Evolutionary conservation across 2,329 filamentous ascomycete species (phyloP).

Genomic region (Colletotrichum chlorophyti): DNA sequence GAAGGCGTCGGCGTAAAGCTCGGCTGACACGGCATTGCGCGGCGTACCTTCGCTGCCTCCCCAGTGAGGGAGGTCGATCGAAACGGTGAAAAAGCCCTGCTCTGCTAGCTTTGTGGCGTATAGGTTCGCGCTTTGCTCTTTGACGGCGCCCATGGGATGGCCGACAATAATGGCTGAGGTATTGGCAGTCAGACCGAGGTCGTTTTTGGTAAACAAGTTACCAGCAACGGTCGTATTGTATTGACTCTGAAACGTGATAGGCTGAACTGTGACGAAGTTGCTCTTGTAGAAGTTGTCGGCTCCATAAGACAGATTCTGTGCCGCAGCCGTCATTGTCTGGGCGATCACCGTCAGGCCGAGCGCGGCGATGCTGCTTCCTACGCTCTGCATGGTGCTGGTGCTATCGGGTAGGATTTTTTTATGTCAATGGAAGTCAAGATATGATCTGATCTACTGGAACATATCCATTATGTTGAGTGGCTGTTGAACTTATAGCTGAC

Average conservation of each 20-base stretch:
- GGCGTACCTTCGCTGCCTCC: conserved; percentile 35
- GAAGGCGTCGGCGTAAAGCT: conserved; percentile 37
- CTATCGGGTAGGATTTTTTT: no score
- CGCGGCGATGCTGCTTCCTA: not conserved
- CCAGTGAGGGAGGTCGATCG: conserved; percentile 35
- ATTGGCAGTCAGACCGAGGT: not conserved
- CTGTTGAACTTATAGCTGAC: not conserved
- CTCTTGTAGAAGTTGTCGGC: conserved; percentile 24
- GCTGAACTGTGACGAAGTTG: conserved; percentile 1
- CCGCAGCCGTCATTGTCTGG: not conserved
- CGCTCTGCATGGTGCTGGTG: not conserved
- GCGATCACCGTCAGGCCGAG: not conserved
- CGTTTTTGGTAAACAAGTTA: conserved; percentile 9
- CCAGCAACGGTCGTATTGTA: not conserved
- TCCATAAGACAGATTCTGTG: conserved; percentile 17
- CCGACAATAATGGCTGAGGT: conserved; percentile 34
- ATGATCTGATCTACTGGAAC: not conserved
- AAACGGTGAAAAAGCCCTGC: conserved; percentile 35
- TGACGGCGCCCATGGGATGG: conserved; percentile 38
- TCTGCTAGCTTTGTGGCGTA: conserved; percentile 36
- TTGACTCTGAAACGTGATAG: conserved; percentile 5
- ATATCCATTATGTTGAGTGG: no score
- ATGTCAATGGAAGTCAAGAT: not conserved
- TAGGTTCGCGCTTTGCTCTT: conserved; percentile 39
- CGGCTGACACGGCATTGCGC: conserved; percentile 34